Conservation (phyloP, 1,139 yeast genomes). For the Pichia sp. region DNA sequence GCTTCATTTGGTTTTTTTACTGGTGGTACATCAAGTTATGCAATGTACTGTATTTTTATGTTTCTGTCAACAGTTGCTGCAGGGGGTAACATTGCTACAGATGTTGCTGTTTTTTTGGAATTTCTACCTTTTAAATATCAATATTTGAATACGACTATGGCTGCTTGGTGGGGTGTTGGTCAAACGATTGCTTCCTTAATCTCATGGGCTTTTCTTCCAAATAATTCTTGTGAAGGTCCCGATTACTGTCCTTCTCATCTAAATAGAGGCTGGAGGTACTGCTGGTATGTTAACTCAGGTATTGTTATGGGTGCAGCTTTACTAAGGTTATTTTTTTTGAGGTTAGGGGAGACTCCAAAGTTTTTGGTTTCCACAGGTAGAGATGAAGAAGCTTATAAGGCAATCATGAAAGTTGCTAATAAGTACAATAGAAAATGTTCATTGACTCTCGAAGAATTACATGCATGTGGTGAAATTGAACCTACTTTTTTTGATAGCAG, state of each 20-base stretch:
- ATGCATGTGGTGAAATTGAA: constrained; percentile 38
- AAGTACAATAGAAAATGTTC: constrained; percentile 39
- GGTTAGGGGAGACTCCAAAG: constrained; percentile 53
- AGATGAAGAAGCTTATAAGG: constrained; percentile 44
- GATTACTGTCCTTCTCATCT: constrained; percentile 38
- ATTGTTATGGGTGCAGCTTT: constrained; percentile 46
- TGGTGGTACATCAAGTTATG: constrained; percentile 40
- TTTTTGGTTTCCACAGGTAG: constrained; percentile 45
- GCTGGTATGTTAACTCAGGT: constrained; percentile 48
- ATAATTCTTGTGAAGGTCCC: constrained; percentile 39
- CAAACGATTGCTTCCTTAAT: constrained; percentile 49
- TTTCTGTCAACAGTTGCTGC: constrained; percentile 42
- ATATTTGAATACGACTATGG: constrained; percentile 50
- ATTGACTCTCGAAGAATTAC: constrained; percentile 41
- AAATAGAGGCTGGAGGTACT: constrained; percentile 59
- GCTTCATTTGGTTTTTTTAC: constrained; percentile 47
- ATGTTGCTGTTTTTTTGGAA: constrained; percentile 55
- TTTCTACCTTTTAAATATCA: constrained; percentile 48
- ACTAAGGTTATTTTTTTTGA: constrained; percentile 40
- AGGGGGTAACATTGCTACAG: constrained; percentile 59
- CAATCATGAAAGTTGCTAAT: constrained; percentile 35
- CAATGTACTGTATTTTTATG: constrained; percentile 44
- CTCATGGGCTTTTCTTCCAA: constrained; percentile 52
- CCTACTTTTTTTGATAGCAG: constrained; percentile 13
- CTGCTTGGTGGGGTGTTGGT: constrained; percentile 60